Base-by-base conservation (phyloP, 2,329 filamentous ascomycete genomes). In the Fusarium pininemorale region DNA sequence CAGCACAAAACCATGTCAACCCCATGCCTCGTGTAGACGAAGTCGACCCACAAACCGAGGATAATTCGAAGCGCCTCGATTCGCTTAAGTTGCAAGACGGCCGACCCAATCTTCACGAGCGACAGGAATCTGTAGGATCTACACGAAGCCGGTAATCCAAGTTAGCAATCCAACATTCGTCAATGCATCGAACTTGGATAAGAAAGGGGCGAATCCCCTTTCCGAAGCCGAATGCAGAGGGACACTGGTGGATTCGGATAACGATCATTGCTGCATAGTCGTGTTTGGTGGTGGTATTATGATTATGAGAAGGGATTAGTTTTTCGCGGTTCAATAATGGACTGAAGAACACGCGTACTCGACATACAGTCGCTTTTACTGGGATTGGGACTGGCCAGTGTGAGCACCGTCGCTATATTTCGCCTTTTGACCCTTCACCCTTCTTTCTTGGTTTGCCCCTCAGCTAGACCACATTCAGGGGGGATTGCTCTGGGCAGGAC, bases 11-110 rank as follows among this genome's bases (percentile, higher is more conserved):
- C 58, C 86, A 86, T 74, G 82, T 80, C 59, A 82, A 75, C 57
- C 82, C 82, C 60, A 83, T 86, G 77, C 86, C 85, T 62, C 87
- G 84, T 60, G 86, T 90, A 73, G 93, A 97, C 75, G 95, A 98
- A 78, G 88, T 92, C 42, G 95, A 98, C 82, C 90, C 91, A 8
- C 88, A 92, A 58, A 91, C 93, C 57, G 93, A 96, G 77, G 94
- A 96, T 78, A 96, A 92, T 81, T 92, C 94, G 83, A 94, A 95
- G 84, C 90, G 94, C 77, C 88, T 98, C 75, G 94, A 98, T 83
- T 95, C 94, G 59, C 87, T 98, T 77, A 95, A 96, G 82, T 87
- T 98, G 79, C 93, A 97, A 81, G 96, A 98, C 82, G 93, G 89
- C 76, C 87, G 87, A 72, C 85, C 87, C 35, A 81, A 81, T 54